These are phyloP conservation scores for Coemansia sp. DNA, from an alignment of 192 early-diverging fungal genomes.

Conservation along the genomic window DNA sequence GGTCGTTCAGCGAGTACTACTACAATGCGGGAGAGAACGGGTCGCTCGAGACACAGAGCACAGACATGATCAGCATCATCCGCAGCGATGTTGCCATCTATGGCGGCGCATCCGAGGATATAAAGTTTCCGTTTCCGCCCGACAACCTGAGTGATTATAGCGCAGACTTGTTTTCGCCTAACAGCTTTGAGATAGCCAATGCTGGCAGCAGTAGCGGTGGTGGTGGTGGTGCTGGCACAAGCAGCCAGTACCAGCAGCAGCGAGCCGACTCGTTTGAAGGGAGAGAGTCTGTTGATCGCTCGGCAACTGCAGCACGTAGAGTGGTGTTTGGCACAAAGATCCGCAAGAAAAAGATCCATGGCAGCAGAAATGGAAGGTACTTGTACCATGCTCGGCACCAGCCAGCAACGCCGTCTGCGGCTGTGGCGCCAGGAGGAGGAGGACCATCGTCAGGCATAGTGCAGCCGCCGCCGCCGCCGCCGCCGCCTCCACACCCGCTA, in stretches of 20 bases:
- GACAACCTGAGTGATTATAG: slow-evolving; percentile 53
- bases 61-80: slow-evolving; percentile 36
- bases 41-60: slow-evolving; percentile 9
- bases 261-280: not conserved
- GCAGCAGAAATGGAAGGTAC: not conserved
- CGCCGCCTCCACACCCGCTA: not conserved
- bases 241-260: not conserved
- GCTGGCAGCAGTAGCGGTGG: no score
- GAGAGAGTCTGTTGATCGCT: not conserved
- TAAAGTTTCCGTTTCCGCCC: slow-evolving; percentile 47
- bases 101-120: slow-evolving; percentile 39
- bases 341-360: not conserved
- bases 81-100: slow-evolving; percentile 49
- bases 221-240: not conserved
- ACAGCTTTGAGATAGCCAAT: slow-evolving; percentile 13
- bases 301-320: not conserved
- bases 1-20: slow-evolving; percentile 38
- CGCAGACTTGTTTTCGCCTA: slow-evolving; percentile 16
- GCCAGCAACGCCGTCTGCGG: slow-evolving; percentile 1
- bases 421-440: not conserved
- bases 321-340: slow-evolving; percentile 4
- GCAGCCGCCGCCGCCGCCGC: not conserved
- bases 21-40: slow-evolving; percentile 7
- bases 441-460: not conserved
- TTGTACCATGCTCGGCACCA: not conserved